Percentiles rank a stretch among this genome's conserved stretches.
Evolutionary conservation across 441 rosid genomes (phyloP).

Genomic region (Pelargonium fulgidum): DNA sequence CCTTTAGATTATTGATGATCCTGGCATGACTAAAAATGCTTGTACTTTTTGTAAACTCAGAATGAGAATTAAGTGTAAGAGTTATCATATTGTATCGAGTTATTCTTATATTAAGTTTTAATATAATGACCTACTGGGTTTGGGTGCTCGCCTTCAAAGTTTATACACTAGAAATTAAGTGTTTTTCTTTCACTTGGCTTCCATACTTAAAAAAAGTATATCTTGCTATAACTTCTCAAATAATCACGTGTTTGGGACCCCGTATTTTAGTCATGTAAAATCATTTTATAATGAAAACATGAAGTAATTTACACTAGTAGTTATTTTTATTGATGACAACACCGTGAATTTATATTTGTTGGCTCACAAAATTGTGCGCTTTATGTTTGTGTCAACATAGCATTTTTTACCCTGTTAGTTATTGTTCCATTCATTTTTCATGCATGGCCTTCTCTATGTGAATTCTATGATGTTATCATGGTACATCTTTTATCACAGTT

Average conservation of each 20-base stretch:
- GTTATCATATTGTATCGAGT: neutral
- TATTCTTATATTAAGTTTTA: neutral
- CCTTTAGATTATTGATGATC: neutral
- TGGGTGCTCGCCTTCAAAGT: neutral
- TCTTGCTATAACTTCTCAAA: neutral
- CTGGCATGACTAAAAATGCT: neutral
- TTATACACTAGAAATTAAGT: neutral
- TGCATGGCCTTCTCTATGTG: neutral
- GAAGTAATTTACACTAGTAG: neutral
- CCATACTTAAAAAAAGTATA: neutral
- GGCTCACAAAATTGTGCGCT: neutral
- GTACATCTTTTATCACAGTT: neutral
- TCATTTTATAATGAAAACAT: neutral
- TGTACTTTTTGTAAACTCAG: neutral
- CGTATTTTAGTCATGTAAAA: neutral
- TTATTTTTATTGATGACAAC: neutral
- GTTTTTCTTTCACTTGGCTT: too few relatives aligned
- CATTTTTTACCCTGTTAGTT: neutral
- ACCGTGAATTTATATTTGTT: neutral
- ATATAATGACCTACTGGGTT: neutral
- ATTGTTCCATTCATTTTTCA: slow-evolving; percentile 2
- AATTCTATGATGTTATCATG: neutral
- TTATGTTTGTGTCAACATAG: neutral
- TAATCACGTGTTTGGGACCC: neutral
- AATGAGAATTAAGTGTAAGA: neutral